Conservation (phyloP, 2,329 filamentous ascomycete genomes). For the Lecanosticta acicola region DNA sequence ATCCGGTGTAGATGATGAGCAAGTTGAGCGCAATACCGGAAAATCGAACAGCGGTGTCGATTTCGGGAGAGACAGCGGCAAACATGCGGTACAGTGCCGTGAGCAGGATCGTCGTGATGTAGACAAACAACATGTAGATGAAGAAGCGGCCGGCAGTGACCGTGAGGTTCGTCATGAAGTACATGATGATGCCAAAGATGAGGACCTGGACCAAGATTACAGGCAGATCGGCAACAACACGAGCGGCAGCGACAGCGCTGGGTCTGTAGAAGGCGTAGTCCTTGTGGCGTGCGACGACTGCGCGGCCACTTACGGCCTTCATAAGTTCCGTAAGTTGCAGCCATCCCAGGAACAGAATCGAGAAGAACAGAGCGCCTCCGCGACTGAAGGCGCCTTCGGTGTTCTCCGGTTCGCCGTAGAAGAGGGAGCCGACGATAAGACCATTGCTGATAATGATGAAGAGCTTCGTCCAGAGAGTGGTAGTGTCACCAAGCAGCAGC, state of each 20-base stretch:
- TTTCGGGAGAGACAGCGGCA: conserved; percentile 57
- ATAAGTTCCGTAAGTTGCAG: conserved; percentile 73
- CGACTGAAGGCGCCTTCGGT: conserved; percentile 59
- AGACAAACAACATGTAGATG: conserved; percentile 60
- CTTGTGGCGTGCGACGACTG: conserved; percentile 62
- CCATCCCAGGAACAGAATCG: conserved; percentile 61
- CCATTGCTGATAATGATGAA: conserved; percentile 71
- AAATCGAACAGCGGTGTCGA: conserved; percentile 62
- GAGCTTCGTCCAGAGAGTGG: conserved; percentile 69
- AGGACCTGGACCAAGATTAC: conserved; percentile 54
- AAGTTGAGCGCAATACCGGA: conserved; percentile 58
- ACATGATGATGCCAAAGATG: conserved; percentile 58
- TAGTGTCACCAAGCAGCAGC: conserved; percentile 69
- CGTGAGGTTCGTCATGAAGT: conserved; percentile 59
- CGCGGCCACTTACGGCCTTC: conserved; percentile 66
- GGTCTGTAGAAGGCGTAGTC: conserved; percentile 67
- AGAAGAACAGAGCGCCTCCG: conserved; percentile 61
- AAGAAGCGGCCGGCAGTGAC: conserved; percentile 58
- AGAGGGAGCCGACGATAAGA: conserved; percentile 72
- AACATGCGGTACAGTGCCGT: conserved; percentile 63
- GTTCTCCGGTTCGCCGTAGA: conserved; percentile 60
- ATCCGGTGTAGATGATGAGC: conserved; percentile 59
- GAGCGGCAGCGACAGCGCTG: conserved; percentile 57
- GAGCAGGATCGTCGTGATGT: conserved; percentile 56
- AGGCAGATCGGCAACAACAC: conserved; percentile 59